Evolutionary conservation across 352 stramenopile species (phyloP).

Genomic region (Stephanocyclus meneghinianus): DNA sequence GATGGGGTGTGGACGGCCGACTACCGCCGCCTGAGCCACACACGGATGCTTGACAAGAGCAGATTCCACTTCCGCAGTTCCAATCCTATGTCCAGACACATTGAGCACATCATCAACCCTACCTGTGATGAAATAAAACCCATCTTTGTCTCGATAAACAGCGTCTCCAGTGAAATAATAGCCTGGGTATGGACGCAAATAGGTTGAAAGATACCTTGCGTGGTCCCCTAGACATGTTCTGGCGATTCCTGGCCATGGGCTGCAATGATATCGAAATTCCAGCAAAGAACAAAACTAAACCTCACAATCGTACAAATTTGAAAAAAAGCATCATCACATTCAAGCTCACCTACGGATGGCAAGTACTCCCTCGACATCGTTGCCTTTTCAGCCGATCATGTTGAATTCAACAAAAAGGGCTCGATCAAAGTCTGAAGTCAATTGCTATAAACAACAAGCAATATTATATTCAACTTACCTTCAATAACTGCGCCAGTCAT

Average conservation of each 20-base stretch:
- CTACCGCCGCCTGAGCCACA: conserved; percentile 92
- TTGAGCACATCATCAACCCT: conserved; percentile 97
- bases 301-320: conserved; percentile 86
- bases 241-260: conserved; percentile 93
- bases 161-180: conserved; percentile 91
- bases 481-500: conserved; percentile 87
- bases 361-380: conserved; percentile 89
- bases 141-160: conserved; percentile 83
- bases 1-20: conserved; percentile 93
- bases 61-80: conserved; percentile 87
- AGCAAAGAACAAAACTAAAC: conserved; percentile 60
- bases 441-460: conserved; percentile 75
- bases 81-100: conserved; percentile 83
- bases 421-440: conserved; percentile 75
- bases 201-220: conserved; percentile 91
- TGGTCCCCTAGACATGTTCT: conserved; percentile 93
- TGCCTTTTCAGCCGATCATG: not conserved
- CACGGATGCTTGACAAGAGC: conserved; percentile 90
- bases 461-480: conserved; percentile 14
- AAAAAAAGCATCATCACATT: conserved; percentile 46
- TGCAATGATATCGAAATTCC: conserved; percentile 83
- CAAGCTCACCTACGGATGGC: conserved; percentile 84
- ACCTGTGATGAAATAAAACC: conserved; percentile 98
- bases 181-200: conserved; percentile 93
- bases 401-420: too few species aligned